Evolutionary conservation across 2,329 filamentous ascomycete genomes (phyloP).

Genomic region (Phyllosticta citriasiana): DNA sequence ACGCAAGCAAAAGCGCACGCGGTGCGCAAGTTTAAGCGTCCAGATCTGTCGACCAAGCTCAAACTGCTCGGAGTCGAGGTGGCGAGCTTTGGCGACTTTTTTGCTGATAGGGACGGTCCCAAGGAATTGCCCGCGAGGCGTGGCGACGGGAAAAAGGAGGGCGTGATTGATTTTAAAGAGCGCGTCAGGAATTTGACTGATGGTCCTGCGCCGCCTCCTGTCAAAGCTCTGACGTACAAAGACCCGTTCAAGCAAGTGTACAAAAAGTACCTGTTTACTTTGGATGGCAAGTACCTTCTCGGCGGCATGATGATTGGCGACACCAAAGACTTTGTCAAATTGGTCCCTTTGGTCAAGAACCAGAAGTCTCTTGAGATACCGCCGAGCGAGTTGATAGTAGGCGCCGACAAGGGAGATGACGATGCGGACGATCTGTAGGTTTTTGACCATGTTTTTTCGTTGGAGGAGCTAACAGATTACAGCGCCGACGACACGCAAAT

Average conservation of each 20-base stretch:
- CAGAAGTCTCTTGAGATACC: slow-evolving; percentile 70
- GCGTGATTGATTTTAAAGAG: slow-evolving; percentile 23
- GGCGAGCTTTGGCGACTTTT: slow-evolving; percentile 88
- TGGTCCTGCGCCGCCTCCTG: slow-evolving; percentile 47
- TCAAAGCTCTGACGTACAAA: slow-evolving; percentile 79
- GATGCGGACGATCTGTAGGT: slow-evolving; percentile 56
- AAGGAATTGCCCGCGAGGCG: slow-evolving; percentile 57
- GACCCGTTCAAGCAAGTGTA: slow-evolving; percentile 83
- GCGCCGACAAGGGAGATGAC: slow-evolving; percentile 62
- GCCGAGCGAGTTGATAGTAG: slow-evolving; percentile 75
- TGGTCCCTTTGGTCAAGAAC: slow-evolving; percentile 78
- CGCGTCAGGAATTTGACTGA: slow-evolving; percentile 45
- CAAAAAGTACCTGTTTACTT: slow-evolving; percentile 87
- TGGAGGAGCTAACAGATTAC: slow-evolving; percentile 12
- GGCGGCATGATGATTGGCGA: slow-evolving; percentile 98
- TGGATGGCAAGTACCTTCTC: slow-evolving; percentile 79
- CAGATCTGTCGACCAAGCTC: slow-evolving; percentile 82
- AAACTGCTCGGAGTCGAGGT: slow-evolving; percentile 87
- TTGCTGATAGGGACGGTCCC: slow-evolving; percentile 76
- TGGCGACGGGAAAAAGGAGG: slow-evolving; percentile 37
- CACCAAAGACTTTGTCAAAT: slow-evolving; percentile 79
- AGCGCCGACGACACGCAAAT: slow-evolving; percentile 74
- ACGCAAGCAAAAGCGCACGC: slow-evolving; percentile 68
- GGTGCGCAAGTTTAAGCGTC: slow-evolving; percentile 62
- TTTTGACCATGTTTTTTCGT: neutral